Evolutionary conservation across 768 basidiomycete genomes (phyloP).

Genomic region (Hemileccinum impolitum): DNA sequence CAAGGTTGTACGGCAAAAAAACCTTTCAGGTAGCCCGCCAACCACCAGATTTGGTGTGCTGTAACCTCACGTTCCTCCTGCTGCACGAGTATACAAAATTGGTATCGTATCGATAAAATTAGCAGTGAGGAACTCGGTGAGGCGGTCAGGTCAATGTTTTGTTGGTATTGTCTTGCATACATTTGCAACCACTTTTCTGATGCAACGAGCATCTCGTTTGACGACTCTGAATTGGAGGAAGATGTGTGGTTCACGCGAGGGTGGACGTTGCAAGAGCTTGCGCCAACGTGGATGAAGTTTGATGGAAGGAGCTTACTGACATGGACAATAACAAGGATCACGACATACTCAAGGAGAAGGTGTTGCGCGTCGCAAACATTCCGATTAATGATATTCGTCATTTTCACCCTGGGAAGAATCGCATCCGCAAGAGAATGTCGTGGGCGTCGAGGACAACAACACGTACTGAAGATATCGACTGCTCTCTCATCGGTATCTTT

Average conservation of each 20-base stretch:
- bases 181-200: conserved; percentile 15
- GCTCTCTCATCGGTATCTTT: conserved; percentile 25
- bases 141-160: conserved; percentile 17
- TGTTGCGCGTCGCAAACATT: conserved; percentile 10
- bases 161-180: conserved; percentile 13
- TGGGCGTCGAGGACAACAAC: conserved; percentile 28
- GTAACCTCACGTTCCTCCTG: too few relatives aligned
- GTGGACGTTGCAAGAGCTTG: conserved; percentile 15
- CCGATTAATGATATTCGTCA: conserved; percentile 5
- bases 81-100: conserved; percentile 1
- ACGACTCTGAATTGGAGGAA: not conserved
- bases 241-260: conserved; percentile 16
- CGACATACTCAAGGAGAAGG: not conserved
- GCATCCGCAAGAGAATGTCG: conserved; percentile 14
- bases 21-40: too few relatives aligned
- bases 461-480: conserved; percentile 22
- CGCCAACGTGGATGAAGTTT: conserved; percentile 8
- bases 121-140: conserved; percentile 18
- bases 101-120: conserved; percentile 10
- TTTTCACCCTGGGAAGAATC: conserved; percentile 11
- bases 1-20: too few relatives aligned
- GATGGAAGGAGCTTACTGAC: conserved; percentile 11
- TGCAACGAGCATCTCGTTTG: not conserved
- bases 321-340: conserved; percentile 8
- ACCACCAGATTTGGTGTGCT: too few relatives aligned